Percentiles rank a stretch among this genome's conserved stretches.
These are phyloP conservation scores for Geotrichum phurueaensis DNA, from an alignment of 1,139 yeast species.

Conservation along the genomic window DNA sequence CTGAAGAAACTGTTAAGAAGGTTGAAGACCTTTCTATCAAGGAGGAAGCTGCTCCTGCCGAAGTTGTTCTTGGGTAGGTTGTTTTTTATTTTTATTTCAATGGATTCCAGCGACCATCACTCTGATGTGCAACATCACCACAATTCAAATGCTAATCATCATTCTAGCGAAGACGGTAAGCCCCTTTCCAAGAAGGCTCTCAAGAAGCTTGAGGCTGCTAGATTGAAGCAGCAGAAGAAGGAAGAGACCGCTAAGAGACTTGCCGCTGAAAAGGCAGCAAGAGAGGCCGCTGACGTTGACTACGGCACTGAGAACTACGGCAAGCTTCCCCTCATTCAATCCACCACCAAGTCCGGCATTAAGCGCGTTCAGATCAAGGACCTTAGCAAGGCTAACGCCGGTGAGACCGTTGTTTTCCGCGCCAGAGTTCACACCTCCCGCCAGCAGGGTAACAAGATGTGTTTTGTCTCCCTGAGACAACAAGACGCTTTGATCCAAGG, in stretches of 20 bases:
- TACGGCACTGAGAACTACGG: conserved; percentile 88
- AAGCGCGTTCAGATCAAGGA: conserved; percentile 52
- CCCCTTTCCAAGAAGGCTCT: conserved; percentile 93
- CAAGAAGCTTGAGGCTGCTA: conserved; percentile 89
- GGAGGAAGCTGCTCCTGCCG: conserved; percentile 38
- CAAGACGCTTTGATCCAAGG: conserved; percentile 80
- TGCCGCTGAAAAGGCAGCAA: conserved; percentile 81
- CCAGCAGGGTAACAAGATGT: conserved; percentile 93
- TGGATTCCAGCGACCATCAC: neutral
- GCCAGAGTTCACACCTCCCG: conserved; percentile 92
- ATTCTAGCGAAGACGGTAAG: conserved; percentile 59
- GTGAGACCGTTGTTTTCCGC: conserved; percentile 74
- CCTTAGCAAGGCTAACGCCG: conserved; percentile 59
- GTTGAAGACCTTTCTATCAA: conserved; percentile 25
- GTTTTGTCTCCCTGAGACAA: conserved; percentile 86
- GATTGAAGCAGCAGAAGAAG: conserved; percentile 87
- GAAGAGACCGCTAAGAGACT: conserved; percentile 87
- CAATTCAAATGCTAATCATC: neutral
- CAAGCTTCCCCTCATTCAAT: conserved; percentile 79
- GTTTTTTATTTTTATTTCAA: neutral
- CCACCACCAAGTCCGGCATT: conserved; percentile 54
- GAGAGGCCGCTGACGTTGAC: conserved; percentile 72
- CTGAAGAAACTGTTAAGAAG: conserved; percentile 26
- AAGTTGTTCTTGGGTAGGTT: conserved; percentile 22
- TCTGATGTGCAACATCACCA: conserved; percentile 15